Evolutionary conservation across 176 grass and related monocot genomes (phyloP).

Genomic region (Zea luxurians): DNA sequence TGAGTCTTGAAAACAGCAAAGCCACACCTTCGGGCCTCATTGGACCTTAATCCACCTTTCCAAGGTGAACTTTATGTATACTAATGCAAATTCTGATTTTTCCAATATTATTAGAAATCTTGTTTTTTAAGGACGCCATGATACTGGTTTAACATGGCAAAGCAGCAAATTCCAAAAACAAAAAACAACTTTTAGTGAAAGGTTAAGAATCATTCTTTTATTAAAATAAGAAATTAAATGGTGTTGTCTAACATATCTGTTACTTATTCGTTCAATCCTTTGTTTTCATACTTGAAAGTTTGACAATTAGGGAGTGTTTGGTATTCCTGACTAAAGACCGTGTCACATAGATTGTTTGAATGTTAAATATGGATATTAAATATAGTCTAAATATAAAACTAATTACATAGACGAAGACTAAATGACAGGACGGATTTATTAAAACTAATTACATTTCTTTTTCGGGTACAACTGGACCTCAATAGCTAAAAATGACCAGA

Average conservation of each 20-base stretch:
- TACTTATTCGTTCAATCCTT: not conserved
- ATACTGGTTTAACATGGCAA: not conserved
- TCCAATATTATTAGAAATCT: not conserved
- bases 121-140: not conserved
- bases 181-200: not conserved
- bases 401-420: too few species aligned
- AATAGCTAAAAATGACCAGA: conserved; percentile 5
- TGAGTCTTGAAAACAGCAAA: not conserved
- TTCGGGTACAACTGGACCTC: not conserved
- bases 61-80: too few species aligned
- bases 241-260: not conserved
- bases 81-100: not conserved
- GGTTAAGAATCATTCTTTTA: not conserved
- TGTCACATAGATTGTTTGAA: too few species aligned
- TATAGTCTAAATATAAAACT: too few species aligned
- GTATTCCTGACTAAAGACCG: too few species aligned
- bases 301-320: too few species aligned
- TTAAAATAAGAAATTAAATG: not conserved
- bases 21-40: not conserved
- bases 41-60: not conserved
- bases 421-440: too few species aligned
- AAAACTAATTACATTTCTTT: not conserved
- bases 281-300: not conserved
- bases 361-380: too few species aligned
- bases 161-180: not conserved